phyloP scores from a whole-genome alignment of 2,329 filamentous ascomycete species.

The Talaromyces funiculosus region DNA sequence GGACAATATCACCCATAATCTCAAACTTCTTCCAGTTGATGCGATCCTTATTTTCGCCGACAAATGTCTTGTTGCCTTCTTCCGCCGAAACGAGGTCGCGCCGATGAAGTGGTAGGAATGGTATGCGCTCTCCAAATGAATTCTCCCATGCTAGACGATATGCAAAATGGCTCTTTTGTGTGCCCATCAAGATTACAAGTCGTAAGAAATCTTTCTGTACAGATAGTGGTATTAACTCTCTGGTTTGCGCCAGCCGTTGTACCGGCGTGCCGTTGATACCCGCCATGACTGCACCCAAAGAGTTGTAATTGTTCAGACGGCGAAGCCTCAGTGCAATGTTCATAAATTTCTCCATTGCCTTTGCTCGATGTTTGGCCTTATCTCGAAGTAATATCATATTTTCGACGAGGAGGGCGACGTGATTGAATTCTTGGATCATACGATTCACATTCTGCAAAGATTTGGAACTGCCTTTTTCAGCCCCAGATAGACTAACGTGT shows the following conservation, averaged over 20 bases:
- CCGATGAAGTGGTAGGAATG: slow-evolving; percentile 84
- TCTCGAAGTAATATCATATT: slow-evolving; percentile 84
- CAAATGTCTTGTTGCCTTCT: slow-evolving; percentile 84
- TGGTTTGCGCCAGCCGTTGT: slow-evolving; percentile 74
- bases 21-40: slow-evolving; percentile 99
- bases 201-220: slow-evolving; percentile 80
- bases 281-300: slow-evolving; percentile 85
- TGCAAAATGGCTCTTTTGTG: slow-evolving; percentile 84
- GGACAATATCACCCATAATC: slow-evolving; percentile 83
- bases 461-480: slow-evolving; percentile 53
- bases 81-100: slow-evolving; percentile 88
- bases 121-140: slow-evolving; percentile 80
- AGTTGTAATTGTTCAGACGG: slow-evolving; percentile 94
- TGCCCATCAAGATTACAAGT: slow-evolving; percentile 85
- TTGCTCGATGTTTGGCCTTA: slow-evolving; percentile 89
- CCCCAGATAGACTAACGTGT: slow-evolving; percentile 68
- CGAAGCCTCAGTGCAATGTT: slow-evolving; percentile 76
- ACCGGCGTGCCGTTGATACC: slow-evolving; percentile 86
- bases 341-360: slow-evolving; percentile 95
- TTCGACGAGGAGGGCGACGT: slow-evolving; percentile 73
- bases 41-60: slow-evolving; percentile 64
- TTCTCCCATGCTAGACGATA: slow-evolving; percentile 99
- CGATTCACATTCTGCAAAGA: slow-evolving; percentile 82
- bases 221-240: slow-evolving; percentile 64
- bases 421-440: slow-evolving; percentile 91